Percentiles rank a stretch among this genome's conserved stretches.
Evolutionary conservation across 345 rosid genomes (phyloP).

Genomic region (Excoecaria cochinchinensis): DNA sequence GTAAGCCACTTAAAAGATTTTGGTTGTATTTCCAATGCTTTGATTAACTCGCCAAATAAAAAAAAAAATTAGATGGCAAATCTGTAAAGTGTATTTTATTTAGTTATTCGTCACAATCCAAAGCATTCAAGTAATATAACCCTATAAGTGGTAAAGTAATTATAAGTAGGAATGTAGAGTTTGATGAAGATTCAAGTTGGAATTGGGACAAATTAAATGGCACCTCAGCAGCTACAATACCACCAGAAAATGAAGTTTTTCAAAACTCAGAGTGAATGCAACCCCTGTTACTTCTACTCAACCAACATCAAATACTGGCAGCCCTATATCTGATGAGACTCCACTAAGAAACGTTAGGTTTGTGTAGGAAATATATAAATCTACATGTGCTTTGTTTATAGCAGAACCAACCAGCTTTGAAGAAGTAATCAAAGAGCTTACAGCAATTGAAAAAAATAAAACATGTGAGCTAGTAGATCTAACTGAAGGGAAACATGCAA

Average conservation of each 20-base stretch:
- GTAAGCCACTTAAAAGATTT: neutral
- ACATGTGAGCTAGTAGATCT: no score
- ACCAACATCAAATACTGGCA: neutral
- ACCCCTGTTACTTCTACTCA: neutral
- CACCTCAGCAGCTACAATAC: neutral
- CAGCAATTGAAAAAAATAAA: no score
- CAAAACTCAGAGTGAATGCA: neutral
- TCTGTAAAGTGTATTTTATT: neutral
- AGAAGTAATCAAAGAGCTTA: neutral
- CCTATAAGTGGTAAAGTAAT: neutral
- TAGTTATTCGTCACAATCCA: neutral
- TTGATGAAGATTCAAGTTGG: neutral
- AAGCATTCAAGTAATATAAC: neutral
- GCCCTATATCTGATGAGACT: neutral
- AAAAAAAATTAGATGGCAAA: no score
- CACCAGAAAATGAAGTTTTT: neutral
- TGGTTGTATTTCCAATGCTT: neutral
- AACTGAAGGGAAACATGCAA: neutral
- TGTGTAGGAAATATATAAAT: no score
- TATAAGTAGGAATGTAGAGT: neutral
- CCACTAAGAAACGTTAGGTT: neutral
- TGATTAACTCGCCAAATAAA: no score
- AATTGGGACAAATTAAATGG: neutral
- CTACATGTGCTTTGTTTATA: neutral
- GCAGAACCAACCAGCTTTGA: neutral